Conservation (phyloP, 208 protist species). For the Blechomonas ayalai region DNA sequence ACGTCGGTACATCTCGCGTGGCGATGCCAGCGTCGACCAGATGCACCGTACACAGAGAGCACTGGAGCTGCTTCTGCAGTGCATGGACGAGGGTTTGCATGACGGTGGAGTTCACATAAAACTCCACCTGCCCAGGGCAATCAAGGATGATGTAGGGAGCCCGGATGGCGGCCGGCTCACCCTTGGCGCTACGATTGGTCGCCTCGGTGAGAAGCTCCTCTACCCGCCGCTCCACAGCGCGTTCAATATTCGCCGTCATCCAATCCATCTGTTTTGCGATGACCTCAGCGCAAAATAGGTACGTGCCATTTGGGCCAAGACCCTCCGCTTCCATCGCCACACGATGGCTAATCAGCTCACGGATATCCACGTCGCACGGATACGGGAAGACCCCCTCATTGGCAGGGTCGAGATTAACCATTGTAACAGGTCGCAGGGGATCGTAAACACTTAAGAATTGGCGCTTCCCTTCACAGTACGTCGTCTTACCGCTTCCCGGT, state of each 20-base stretch:
- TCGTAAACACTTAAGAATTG: slow-evolving; percentile 93
- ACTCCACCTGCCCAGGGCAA: slow-evolving; percentile 98
- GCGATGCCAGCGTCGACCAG: slow-evolving; percentile 93
- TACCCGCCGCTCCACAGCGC: slow-evolving; percentile 47
- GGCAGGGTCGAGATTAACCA: slow-evolving; percentile 98
- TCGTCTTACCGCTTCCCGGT: slow-evolving; percentile 93
- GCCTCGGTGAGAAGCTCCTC: slow-evolving; percentile 36
- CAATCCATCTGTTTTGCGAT: slow-evolving; percentile 79
- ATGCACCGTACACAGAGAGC: slow-evolving; percentile 88
- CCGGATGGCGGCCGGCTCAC: slow-evolving; percentile 14
- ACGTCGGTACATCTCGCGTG: slow-evolving; percentile 92
- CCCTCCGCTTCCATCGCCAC: slow-evolving; percentile 89
- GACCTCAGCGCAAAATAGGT: slow-evolving; percentile 97
- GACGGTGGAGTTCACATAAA: slow-evolving; percentile 94
- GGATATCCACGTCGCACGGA: slow-evolving; percentile 90
- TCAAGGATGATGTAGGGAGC: slow-evolving; percentile 95
- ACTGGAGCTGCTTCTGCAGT: slow-evolving; percentile 54
- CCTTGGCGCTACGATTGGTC: too few species aligned
- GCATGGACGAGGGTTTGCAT: slow-evolving; percentile 81
- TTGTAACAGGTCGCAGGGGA: slow-evolving; percentile 59
- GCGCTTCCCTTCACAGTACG: slow-evolving; percentile 94
- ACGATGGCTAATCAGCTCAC: slow-evolving; percentile 87
- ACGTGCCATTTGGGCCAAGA: slow-evolving; percentile 97
- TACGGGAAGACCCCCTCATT: slow-evolving; percentile 95
- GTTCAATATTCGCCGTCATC: slow-evolving; percentile 51